Percentiles rank a stretch among this genome's conserved stretches.
Evolutionary conservation across 1,284 basidiomycete species (phyloP).

Genomic region (Chalciporus sp.): DNA sequence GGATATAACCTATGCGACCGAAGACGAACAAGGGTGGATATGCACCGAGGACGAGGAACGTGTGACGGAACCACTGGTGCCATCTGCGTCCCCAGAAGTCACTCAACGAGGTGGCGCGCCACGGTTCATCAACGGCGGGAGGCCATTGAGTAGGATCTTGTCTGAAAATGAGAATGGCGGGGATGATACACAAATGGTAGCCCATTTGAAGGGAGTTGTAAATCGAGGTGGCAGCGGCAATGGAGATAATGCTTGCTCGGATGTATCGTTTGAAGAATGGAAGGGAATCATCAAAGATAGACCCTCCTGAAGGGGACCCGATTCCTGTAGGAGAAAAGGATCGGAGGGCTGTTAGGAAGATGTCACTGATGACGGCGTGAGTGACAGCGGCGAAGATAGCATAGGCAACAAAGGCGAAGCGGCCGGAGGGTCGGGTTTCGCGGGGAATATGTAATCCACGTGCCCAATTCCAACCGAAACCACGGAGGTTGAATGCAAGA

Average conservation of each 20-base stretch:
- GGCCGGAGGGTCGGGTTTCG: constrained; percentile 42
- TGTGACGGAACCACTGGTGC: constrained; percentile 43
- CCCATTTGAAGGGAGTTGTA: constrained; percentile 43
- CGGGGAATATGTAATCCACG: constrained; percentile 42
- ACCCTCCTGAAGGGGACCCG: constrained; percentile 40
- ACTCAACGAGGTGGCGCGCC: constrained; percentile 38
- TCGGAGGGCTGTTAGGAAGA: constrained; percentile 46
- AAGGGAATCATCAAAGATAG: constrained; percentile 51
- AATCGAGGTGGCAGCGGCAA: constrained; percentile 43
- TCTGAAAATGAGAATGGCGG: constrained; percentile 40
- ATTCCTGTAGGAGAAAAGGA: constrained; percentile 45
- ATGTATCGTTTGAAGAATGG: constrained; percentile 43
- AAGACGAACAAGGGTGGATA: constrained; percentile 38
- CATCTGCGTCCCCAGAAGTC: constrained; percentile 48
- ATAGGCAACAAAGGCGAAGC: constrained; percentile 28
- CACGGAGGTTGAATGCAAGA: constrained; percentile 49
- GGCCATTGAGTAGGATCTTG: constrained; percentile 41
- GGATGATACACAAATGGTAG: constrained; percentile 41
- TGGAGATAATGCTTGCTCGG: constrained; percentile 43
- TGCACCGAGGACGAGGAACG: constrained; percentile 35
- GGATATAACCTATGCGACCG: constrained; percentile 46
- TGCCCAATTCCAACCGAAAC: constrained; percentile 49
- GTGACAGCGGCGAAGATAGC: constrained; percentile 35
- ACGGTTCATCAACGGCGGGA: constrained; percentile 41
- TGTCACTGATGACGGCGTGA: constrained; percentile 44